phyloP scores from a whole-genome alignment of 2,329 filamentous ascomycete species.

The Neoarthrinium moseri region DNA sequence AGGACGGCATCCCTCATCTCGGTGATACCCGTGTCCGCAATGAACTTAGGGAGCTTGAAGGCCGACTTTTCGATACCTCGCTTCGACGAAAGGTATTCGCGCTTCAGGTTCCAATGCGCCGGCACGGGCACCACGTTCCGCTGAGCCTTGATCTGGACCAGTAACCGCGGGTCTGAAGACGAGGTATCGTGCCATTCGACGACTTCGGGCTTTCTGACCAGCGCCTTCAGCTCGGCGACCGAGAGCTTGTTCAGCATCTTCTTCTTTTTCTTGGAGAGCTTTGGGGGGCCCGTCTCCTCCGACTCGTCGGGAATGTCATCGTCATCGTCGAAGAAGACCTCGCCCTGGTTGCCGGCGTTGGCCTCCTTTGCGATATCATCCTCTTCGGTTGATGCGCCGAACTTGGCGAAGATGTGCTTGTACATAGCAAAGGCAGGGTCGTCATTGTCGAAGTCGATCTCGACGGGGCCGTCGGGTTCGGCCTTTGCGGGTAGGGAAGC shows the following conservation, averaged over 20 bases:
- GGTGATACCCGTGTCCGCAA: conserved; percentile 93
- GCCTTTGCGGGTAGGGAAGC: conserved; percentile 31
- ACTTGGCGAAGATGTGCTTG: conserved; percentile 78
- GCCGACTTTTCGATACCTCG: conserved; percentile 93
- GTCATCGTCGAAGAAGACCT: conserved; percentile 80
- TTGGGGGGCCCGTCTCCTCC: conserved; percentile 66
- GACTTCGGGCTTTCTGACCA: conserved; percentile 87
- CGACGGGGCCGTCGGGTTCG: conserved; percentile 44
- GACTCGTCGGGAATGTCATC: conserved; percentile 85
- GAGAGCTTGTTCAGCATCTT: conserved; percentile 91
- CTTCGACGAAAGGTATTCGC: conserved; percentile 96
- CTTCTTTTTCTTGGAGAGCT: conserved; percentile 90
- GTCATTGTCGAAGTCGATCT: conserved; percentile 56
- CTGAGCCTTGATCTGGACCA: conserved; percentile 93
- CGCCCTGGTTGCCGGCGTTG: conserved; percentile 73
- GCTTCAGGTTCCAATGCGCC: conserved; percentile 90
- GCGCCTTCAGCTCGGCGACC: conserved; percentile 90
- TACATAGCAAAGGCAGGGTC: conserved; percentile 83
- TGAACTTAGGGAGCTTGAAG: conserved; percentile 92
- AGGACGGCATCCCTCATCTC: conserved; percentile 97
- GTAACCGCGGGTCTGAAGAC: conserved; percentile 80
- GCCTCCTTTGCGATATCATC: conserved; percentile 64
- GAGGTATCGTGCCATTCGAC: conserved; percentile 98
- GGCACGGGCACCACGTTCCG: conserved; percentile 96
- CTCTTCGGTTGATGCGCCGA: conserved; percentile 64